phyloP scores from a whole-genome alignment of 2,329 filamentous ascomycete genomes.

The Neoarthrinium moseri region DNA sequence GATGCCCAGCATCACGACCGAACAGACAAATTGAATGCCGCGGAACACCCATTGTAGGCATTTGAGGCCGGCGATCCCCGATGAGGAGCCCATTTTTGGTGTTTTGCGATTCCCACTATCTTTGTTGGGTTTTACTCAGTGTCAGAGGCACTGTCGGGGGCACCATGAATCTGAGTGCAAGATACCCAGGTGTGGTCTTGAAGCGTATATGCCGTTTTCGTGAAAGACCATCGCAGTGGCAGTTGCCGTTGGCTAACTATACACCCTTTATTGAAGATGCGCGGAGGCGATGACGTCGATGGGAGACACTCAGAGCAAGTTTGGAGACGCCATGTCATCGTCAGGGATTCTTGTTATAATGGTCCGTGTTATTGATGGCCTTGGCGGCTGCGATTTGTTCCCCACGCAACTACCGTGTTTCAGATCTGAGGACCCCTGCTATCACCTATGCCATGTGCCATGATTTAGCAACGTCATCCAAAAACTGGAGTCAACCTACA shows the following conservation, averaged over 20 bases:
- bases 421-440: not conserved
- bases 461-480: too few relatives aligned
- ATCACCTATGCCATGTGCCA: too few relatives aligned
- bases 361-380: not conserved
- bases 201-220: not conserved
- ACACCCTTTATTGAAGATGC: not conserved
- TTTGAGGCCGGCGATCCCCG: slow-evolving; percentile 3
- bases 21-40: slow-evolving; percentile 58
- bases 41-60: slow-evolving; percentile 56
- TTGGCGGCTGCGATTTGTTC: not conserved
- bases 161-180: not conserved
- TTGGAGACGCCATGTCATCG: slow-evolving; percentile 3
- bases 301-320: not conserved
- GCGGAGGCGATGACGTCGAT: not conserved
- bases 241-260: not conserved
- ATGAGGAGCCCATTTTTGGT: not conserved
- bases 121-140: not conserved
- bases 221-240: too few relatives aligned
- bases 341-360: slow-evolving; percentile 1
- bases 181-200: not conserved
- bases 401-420: not conserved
- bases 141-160: not conserved
- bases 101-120: not conserved
- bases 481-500: too few relatives aligned
- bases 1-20: slow-evolving; percentile 61